Evolutionary conservation across 2,329 filamentous ascomycete genomes (phyloP), one percentile per base, ranked within the genome.

Genomic region (Pseudogymnoascus sp.): DNA sequence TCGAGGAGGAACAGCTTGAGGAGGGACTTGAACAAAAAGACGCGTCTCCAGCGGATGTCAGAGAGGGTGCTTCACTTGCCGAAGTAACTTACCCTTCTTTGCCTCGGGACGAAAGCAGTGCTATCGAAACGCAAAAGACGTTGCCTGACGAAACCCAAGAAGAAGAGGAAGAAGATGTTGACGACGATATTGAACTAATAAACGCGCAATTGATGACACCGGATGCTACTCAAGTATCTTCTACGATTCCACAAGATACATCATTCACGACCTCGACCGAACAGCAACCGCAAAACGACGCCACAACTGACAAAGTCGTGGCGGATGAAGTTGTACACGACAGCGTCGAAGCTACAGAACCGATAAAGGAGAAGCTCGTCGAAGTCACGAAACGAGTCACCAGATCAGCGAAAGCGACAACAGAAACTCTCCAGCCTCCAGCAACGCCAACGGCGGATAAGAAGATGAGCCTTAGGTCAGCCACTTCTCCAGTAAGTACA

Each of bases 171-270:
- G n/a, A n/a, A 34, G 49, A 28, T n/a, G 21, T 4, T 28, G 28
- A 9, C 5, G 25, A 56, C 16, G 49, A 53, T 11, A 53, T 28
- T 28, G 46, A 56, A 21, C 28, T 56, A 21, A 56, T 56, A 34
- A 68, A 65, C 38, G 60, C 9, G 2, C 70, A 71, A 61, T 65
- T 71, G 21, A 68, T 67, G 49, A 71, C 69, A 2, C 70, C 69
- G n/a, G 68, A 69, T 61, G 66, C 66, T 60, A 72, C 70, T 1
- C 49, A 56, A 34, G 6, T 56, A 12, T 12, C 49, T 9, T 56
- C 28, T 34, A 56, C 28, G 8, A 3, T 12, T 1, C 11, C 49
- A 8, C 49, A 56, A 34, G 49, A 34, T 34, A 28, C 25, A 2
- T 16, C 14, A 53, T 31, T 53, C 46, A 25, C 46, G 8, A 34